Conservation (phyloP, 2,329 filamentous ascomycete species). For the Beauveria sp. region DNA sequence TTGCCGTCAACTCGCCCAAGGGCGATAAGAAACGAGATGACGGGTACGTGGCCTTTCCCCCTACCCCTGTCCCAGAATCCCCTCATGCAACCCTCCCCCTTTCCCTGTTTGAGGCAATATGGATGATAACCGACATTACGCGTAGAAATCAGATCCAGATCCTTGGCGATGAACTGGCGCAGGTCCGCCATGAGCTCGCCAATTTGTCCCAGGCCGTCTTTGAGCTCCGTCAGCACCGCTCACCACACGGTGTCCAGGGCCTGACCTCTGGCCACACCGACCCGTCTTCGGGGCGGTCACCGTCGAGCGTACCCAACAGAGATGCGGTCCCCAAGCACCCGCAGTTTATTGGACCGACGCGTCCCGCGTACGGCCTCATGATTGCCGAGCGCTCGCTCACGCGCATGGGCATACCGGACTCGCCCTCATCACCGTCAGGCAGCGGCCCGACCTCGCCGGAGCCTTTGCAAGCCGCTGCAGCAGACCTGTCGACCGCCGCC, state of each 20-base stretch:
- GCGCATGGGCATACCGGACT: constrained; percentile 26
- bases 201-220: constrained; percentile 21
- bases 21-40: constrained; percentile 17
- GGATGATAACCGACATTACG: background rate
- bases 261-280: background rate
- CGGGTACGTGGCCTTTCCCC: constrained; percentile 11
- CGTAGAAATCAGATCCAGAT: constrained; percentile 14
- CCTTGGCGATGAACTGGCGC: constrained; percentile 22
- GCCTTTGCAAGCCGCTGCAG: constrained; percentile 17
- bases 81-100: background rate
- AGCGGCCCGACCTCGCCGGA: constrained; percentile 2
- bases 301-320: background rate
- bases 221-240: constrained; percentile 19
- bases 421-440: constrained; percentile 1
- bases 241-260: background rate
- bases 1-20: constrained; percentile 18
- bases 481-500: constrained; percentile 12
- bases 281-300: constrained; percentile 10
- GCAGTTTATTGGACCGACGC: constrained; percentile 29
- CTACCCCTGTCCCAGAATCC: background rate
- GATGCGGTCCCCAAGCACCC: constrained; percentile 23
- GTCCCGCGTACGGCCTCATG: constrained; percentile 27
- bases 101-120: background rate
- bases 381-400: constrained; percentile 29
- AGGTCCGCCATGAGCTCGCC: constrained; percentile 24